These are phyloP conservation scores for Diaporthe sp. DNA, from an alignment of 2,329 filamentous ascomycete genomes.

Conservation along the genomic window DNA sequence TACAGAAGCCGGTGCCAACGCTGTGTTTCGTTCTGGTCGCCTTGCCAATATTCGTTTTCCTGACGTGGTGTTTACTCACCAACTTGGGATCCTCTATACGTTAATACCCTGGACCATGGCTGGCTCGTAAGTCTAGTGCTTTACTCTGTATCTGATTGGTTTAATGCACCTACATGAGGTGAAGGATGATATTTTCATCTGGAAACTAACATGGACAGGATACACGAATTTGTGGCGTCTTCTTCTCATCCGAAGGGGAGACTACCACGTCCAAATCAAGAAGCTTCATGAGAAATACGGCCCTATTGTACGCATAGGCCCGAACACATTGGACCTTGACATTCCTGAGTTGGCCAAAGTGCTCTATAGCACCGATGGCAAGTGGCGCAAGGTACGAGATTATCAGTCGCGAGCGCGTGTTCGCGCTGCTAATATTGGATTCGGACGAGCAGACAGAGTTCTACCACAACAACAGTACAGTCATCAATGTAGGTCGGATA, in stretches of 20 bases:
- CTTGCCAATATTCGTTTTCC: background rate
- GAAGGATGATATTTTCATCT: background rate
- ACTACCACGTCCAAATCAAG: background rate
- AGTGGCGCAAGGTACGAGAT: background rate
- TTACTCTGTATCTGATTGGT: accelerated
- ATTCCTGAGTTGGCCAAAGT: background rate
- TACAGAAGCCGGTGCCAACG: background rate
- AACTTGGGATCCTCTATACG: background rate
- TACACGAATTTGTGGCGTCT: background rate
- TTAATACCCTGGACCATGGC: background rate
- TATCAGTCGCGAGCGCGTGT: too few species aligned
- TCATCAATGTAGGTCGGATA: background rate
- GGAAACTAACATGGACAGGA: background rate
- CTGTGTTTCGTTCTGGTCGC: background rate
- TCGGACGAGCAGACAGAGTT: background rate
- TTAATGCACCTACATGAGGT: accelerated
- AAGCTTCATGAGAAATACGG: constrained; percentile 2
- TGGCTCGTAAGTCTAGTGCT: background rate
- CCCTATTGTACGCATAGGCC: background rate
- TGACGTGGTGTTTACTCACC: background rate
- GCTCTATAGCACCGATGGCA: background rate
- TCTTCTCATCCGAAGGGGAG: background rate
- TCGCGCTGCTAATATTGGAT: accelerated
- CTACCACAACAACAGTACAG: background rate
- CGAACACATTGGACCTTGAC: background rate